Evolutionary conservation across 371 early-diverging fungal genomes (phyloP).

Genomic region (Rhizopus sp.): DNA sequence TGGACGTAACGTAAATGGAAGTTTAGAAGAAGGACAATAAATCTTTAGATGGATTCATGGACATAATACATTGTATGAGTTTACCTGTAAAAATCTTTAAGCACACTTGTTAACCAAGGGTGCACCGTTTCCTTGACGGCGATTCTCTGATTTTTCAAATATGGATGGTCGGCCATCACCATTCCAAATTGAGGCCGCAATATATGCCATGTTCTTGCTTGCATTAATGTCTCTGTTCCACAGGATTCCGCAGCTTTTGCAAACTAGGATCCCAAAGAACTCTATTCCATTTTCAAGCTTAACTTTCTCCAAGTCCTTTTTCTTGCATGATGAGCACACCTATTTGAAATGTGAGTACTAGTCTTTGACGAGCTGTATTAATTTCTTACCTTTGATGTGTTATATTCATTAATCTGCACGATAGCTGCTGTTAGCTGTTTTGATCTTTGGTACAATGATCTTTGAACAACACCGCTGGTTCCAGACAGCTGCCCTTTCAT

Average conservation of each 20-base stretch:
- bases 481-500: constrained; percentile 1
- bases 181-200: constrained; percentile 6
- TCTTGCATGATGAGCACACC: too few species aligned
- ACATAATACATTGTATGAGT: too few species aligned
- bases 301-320: too few species aligned
- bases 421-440: neutral
- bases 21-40: too few species aligned
- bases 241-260: constrained; percentile 6
- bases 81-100: too few species aligned
- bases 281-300: too few species aligned
- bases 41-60: too few species aligned
- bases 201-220: constrained; percentile 11
- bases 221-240: constrained; percentile 18
- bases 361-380: too few species aligned
- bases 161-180: constrained; percentile 1
- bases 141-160: constrained; percentile 15
- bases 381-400: neutral
- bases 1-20: too few species aligned
- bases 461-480: neutral
- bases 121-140: neutral
- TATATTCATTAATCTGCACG: neutral
- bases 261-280: constrained; percentile 7
- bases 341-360: too few species aligned
- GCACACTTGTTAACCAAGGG: too few species aligned
- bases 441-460: neutral